Conservation (phyloP, 495 filamentous ascomycete genomes). For the Paragyromitra xinjiangensis region DNA sequence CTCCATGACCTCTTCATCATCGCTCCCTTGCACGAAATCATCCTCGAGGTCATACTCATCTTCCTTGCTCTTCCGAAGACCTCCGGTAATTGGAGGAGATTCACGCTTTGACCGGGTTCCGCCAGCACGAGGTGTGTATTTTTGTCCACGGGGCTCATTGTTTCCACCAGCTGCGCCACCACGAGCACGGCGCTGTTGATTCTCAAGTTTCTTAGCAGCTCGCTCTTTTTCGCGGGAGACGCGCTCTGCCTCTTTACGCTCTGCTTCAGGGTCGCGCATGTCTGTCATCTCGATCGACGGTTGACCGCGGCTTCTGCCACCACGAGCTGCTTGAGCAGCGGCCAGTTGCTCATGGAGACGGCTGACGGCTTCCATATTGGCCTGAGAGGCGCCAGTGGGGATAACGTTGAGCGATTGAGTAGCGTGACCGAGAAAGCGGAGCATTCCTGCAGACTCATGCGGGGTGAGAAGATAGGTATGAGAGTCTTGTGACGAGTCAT, state of each 20-base stretch:
- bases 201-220: constrained; percentile 62
- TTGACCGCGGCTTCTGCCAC: constrained; percentile 63
- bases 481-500: constrained; percentile 70
- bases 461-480: constrained; percentile 75
- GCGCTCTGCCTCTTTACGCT: constrained; percentile 69
- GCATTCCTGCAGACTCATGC: constrained; percentile 66
- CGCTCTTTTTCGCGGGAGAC: constrained; percentile 67
- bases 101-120: constrained; percentile 64
- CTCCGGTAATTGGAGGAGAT: constrained; percentile 67
- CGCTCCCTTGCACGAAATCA: constrained; percentile 62
- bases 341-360: constrained; percentile 71
- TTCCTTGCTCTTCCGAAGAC: constrained; percentile 65
- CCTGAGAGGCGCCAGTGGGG: constrained; percentile 63
- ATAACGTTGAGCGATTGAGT: constrained; percentile 70
- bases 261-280: constrained; percentile 70
- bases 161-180: constrained; percentile 67
- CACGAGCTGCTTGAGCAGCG: constrained; percentile 66
- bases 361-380: constrained; percentile 72
- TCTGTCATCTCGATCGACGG: constrained; percentile 67
- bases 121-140: constrained; percentile 60
- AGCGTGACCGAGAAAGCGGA: constrained; percentile 73
- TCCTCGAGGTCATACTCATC: constrained; percentile 75
- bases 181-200: constrained; percentile 60
- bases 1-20: constrained; percentile 67
- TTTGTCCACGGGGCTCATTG: constrained; percentile 68